These are phyloP conservation scores for Chlorophyllum brunneum DNA, from an alignment of 768 basidiomycete species.

Conservation along the genomic window DNA sequence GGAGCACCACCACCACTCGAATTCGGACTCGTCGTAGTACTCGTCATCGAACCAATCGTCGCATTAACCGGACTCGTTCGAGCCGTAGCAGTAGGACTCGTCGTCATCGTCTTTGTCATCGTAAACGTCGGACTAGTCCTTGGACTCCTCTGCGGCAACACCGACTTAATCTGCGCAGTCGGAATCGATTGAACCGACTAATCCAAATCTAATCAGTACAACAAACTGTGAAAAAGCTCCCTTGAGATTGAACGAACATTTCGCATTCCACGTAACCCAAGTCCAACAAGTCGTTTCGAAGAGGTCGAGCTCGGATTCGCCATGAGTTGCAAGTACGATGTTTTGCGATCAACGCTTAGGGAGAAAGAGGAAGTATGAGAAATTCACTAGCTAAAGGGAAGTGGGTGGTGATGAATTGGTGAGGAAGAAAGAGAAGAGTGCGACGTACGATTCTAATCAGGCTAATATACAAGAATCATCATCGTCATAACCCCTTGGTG, in stretches of 20 bases:
- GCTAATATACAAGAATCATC: no score
- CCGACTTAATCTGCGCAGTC: neutral
- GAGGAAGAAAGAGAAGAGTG: no score
- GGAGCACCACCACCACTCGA: neutral
- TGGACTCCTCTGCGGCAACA: neutral
- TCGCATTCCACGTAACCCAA: conserved; percentile 5
- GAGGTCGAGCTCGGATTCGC: conserved; percentile 7
- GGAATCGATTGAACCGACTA: neutral
- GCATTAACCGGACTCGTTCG: neutral
- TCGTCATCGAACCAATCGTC: neutral
- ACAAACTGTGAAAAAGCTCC: neutral
- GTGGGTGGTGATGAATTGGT: no score
- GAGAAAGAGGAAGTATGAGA: neutral
- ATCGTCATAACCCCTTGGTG: no score
- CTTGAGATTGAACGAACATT: neutral
- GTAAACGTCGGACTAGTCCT: conserved; percentile 1
- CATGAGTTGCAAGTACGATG: neutral
- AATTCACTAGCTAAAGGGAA: neutral
- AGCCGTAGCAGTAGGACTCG: neutral
- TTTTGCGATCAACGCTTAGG: neutral
- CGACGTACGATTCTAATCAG: no score
- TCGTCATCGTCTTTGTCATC: neutral
- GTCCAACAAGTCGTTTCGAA: conserved; percentile 5
- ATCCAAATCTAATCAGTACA: neutral
- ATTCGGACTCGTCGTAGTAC: neutral